phyloP scores from a whole-genome alignment of 176 grass and related monocot species.

The Aechmea fasciata region DNA sequence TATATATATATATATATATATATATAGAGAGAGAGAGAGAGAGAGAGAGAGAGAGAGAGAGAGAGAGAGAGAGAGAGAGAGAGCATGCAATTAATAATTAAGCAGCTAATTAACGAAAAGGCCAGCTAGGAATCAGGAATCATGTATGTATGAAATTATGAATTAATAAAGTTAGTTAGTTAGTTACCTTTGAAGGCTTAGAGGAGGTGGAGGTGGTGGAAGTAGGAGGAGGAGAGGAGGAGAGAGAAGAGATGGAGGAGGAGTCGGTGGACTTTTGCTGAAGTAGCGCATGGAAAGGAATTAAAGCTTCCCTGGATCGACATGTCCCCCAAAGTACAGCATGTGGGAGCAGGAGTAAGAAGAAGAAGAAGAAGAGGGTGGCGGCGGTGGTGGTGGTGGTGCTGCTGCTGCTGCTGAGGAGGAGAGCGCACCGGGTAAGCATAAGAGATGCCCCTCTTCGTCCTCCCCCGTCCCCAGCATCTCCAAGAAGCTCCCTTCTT shows the following conservation, averaged over 20 bases:
- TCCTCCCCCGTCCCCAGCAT: constrained; percentile 32
- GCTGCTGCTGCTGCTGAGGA: too few species aligned
- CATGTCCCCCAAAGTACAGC: background rate
- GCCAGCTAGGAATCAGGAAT: too few species aligned
- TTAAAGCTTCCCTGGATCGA: background rate
- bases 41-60: too few species aligned
- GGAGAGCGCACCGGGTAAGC: background rate
- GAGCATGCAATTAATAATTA: background rate
- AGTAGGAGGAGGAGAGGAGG: constrained; percentile 19
- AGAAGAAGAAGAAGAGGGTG: background rate
- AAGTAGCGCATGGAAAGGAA: background rate
- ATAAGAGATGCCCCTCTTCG: background rate
- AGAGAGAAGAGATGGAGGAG: constrained; percentile 4
- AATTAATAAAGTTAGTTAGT: too few species aligned
- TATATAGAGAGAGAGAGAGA: too few species aligned
- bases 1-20: too few species aligned
- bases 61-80: too few species aligned
- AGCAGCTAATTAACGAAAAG: too few species aligned
- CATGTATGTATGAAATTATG: too few species aligned
- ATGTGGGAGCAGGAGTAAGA: background rate
- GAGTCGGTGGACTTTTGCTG: background rate
- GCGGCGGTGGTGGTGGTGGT: background rate
- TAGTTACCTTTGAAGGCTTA: background rate
- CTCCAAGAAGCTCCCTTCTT: constrained; percentile 28
- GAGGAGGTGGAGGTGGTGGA: constrained; percentile 17